Base-by-base conservation (phyloP, 192 early-diverging fungal genomes). In the Allomyces macrogynus region DNA sequence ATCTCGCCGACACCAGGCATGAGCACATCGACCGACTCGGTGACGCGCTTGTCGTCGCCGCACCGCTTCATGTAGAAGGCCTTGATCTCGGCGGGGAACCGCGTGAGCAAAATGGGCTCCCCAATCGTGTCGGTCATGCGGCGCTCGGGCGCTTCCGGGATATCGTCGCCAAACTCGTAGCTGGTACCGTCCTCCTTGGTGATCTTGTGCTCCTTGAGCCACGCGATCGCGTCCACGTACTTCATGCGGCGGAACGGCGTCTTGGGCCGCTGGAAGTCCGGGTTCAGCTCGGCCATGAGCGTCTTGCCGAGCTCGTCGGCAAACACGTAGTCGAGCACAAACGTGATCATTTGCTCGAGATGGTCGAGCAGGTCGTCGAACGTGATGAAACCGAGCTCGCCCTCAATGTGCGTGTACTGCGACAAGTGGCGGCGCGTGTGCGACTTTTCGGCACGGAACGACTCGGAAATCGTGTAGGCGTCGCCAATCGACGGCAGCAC, bases 1-100 rank as follows among this genome's bases (percentile, higher is more conserved):
- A 99, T 93, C 80, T 99, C 96, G 67, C 96, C 96, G 61, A 99
- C 95, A 66, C 78, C 80, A 23, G 96, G 96, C 88, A 99, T 97
- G 76, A 99, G 80, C 43, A 99, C 86, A 75, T 99, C 96, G 16
- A 96, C 92, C 66, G 86, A 88, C 77, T 99, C 96, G 9, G 96
- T 99, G 61, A 96, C 81, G 18, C 84, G 74, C 11, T 68, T 72
- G 70, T 99, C 89, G 12, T 91, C 86, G 63, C 78, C 74, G 71
- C 86, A 89, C 43, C 86, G 76, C 76, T 95, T 94, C 96, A 99
- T 99, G 78, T 99, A 99, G 85, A 99, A 99, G 7, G 85, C 78
- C 86, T 99, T 99, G 77, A 97, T 93, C 62, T 94, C 88, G 26
- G 81, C 87, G n/a, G 96, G 96, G 86, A 99, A 99, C 61, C 86